Conservation (phyloP, 179 eudicot genomes). For the Pouteria campechiana region DNA sequence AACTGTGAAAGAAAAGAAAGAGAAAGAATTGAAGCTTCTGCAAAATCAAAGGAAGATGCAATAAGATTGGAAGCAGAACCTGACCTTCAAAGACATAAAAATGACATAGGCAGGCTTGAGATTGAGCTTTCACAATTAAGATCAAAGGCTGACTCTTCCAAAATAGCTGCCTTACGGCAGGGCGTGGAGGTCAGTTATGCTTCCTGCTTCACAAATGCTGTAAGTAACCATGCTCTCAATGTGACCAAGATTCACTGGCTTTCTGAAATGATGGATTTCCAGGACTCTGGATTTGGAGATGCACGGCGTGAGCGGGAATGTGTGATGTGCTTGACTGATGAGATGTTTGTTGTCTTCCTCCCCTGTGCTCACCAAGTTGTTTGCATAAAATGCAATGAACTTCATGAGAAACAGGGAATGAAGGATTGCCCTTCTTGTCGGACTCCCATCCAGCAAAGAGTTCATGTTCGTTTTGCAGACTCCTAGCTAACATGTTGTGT, state of each 20-base stretch:
- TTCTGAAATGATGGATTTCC: no score
- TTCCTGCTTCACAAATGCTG: no score
- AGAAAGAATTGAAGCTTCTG: not conserved
- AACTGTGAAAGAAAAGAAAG: slow-evolving; percentile 1
- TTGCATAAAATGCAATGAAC: slow-evolving; percentile 3
- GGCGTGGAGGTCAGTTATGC: not conserved
- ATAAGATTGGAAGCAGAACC: slow-evolving; percentile 1
- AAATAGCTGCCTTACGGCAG: slow-evolving; percentile 2
- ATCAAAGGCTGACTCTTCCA: slow-evolving; percentile 4
- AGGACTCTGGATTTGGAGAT: no score
- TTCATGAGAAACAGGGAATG: slow-evolving; percentile 7
- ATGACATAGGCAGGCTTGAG: not conserved
- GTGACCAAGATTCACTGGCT: not conserved
- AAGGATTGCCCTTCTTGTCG: slow-evolving; percentile 8
- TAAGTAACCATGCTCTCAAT: not conserved
- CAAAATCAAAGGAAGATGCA: not conserved
- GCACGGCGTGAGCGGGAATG: slow-evolving; percentile 1
- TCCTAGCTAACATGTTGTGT: no score
- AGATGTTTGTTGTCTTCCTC: slow-evolving; percentile 8
- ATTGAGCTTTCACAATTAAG: slow-evolving; percentile 1
- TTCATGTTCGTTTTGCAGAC: slow-evolving; percentile 5
- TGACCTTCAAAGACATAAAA: slow-evolving; percentile 6
- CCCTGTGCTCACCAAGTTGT: slow-evolving; percentile 10
- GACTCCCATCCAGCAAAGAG: slow-evolving; percentile 2
- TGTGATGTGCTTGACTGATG: slow-evolving; percentile 10